Base-by-base conservation (phyloP, 306 rosid species). In the Alnus glutinosa region DNA sequence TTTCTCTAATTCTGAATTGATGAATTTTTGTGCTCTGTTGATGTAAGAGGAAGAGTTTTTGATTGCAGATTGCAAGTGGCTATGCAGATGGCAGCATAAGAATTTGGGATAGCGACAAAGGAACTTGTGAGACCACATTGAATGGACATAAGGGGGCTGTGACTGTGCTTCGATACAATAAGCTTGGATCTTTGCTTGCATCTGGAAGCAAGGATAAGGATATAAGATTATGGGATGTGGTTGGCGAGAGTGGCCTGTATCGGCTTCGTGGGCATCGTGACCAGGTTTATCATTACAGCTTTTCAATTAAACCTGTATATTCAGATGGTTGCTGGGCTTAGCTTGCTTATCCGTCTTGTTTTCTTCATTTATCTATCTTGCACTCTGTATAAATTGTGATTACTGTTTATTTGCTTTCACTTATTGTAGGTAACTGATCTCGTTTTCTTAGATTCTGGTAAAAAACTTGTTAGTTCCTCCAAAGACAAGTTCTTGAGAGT, bases 61-160 rank as follows among this genome's bases (percentile, higher is more conserved):
- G 11, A 52, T 85, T 88, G 77, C 83, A 95, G 98, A 73, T 89
- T 49, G 97, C 98, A 37, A 83, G 87, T 69, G 98, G 98, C 39
- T 91, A 95, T 55, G 92, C 95, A 16, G 93, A 92, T 84, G 98
- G 98, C 5, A 87, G 92, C 85, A 83, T 95, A 54, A 86, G 97
- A 80, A 85, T 95, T 80, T 95, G 98, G 98, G 92, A 95, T 61
- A 76, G 79, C n/a, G 94, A 90, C 1, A 86, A 71, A 61, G 97
- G 95, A 80, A 83, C 88, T 19, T 89, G 95, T 75, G 98, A 94
- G 78, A 87, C 92, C 55, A 94, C 97, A 5, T 84, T 94, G 77
- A 89, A 92, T 89, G 98, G 98, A 75, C 98, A 95, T 83, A 92
- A 89, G 74, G 95, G 94, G 66, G 98, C 98, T 74, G 96, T 95